Base-by-base conservation (phyloP, 1,139 yeast genomes). In the Candida albicans region DNA sequence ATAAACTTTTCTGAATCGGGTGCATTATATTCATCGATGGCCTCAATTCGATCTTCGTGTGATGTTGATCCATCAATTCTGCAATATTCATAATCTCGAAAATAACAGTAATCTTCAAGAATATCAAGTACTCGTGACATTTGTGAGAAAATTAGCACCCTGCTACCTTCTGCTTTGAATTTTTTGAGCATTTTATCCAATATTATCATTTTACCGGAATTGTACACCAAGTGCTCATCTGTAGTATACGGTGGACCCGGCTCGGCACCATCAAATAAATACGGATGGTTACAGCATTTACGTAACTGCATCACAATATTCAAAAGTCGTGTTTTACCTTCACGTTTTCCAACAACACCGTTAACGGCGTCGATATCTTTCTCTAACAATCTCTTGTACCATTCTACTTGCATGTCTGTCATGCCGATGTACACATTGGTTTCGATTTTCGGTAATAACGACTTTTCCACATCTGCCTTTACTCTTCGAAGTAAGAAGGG, bases 211-310 rank as follows among this genome's bases (percentile, higher is more conserved):
- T 93, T 93, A 30, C 96, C 96, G 10, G 96, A 77, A 61, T 93
- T 93, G 63, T 62, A 83, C 9, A 93, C 84, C 53, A 93, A 73
- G 65, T 93, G 98, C 59, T 91, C 98, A 62, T 91, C 99, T 0
- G 96, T 93, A 2, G 98, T 91, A 60, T 79, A 93, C 0, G 99
- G 99, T 3, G 99, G 99, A 8, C 99, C 99, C 0, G 98, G 98
- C 62, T 93, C 99, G 1, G 99, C 99, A 33, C 99, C 98, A 61
- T 93, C 98, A 57, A 93, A 93, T 41, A 93, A 70, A 62, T 93
- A 93, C 0, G 99, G 99, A 65, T 93, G 99, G 58, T 93, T 93
- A 64, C 98, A 93, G 64, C 98, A 93, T 64, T 93, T 93, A 55
- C 98, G 78, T 52, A 93, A 73, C 64, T 93, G 99, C 99, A 93